Conservation (phyloP, 1,284 basidiomycete species). For the Cryptococcus sp. region DNA sequence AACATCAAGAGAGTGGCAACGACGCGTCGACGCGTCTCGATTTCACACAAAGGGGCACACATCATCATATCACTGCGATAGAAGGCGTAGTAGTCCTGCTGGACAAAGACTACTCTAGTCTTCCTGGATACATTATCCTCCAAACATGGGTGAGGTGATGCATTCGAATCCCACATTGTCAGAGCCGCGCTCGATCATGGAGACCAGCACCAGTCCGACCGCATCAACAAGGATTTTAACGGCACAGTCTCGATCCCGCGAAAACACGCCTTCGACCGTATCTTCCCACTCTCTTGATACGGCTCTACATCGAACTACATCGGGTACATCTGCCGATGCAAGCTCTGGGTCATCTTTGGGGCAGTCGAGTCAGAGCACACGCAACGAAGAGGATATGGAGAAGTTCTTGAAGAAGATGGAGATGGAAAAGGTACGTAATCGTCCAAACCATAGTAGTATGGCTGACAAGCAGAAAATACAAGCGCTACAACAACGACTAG, state of each 20-base stretch:
- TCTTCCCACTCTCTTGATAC: neutral
- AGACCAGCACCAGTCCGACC: too few relatives aligned
- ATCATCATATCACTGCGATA: too few relatives aligned
- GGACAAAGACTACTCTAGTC: too few relatives aligned
- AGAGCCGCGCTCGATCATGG: too few relatives aligned
- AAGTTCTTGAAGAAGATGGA: constrained; percentile 39
- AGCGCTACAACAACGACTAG: constrained; percentile 40
- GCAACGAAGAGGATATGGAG: constrained; percentile 32
- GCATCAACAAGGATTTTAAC: too few relatives aligned
- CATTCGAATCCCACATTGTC: too few relatives aligned
- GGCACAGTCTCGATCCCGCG: neutral
- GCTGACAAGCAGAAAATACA: constrained; percentile 33
- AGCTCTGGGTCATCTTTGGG: neutral
- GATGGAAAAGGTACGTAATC: constrained; percentile 41
- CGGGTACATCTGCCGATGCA: neutral
- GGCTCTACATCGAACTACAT: neutral
- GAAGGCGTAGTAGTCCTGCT: too few relatives aligned
- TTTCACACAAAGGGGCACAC: too few relatives aligned
- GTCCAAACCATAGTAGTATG: neutral
- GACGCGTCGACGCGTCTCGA: too few relatives aligned
- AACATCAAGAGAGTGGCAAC: too few relatives aligned
- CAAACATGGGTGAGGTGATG: too few relatives aligned
- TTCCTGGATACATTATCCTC: too few relatives aligned
- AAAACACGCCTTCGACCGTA: neutral
- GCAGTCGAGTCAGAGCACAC: neutral